Evolutionary conservation across 129 eudicot species (phyloP), one percentile per base, ranked within the genome.

Genomic region (Flaveria bidentis): DNA sequence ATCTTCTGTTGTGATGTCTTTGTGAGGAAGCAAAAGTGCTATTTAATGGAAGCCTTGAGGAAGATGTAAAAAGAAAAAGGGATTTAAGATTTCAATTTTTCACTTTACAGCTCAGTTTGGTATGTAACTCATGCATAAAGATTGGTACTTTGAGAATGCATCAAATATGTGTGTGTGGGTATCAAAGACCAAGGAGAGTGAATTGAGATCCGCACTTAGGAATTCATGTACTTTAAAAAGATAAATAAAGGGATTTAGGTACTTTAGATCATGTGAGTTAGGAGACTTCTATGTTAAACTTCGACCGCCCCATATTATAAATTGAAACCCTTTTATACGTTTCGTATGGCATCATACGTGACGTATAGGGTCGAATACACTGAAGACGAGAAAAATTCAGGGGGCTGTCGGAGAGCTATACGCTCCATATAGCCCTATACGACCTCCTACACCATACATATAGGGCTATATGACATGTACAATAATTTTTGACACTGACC

Each of bases 51-150:
- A 7, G 67, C 26, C 56, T 66, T 22, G 67, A 67, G 53, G 55
- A 26, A 71, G 6, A 25, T 9, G 16, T 2, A 72, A 72, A 78
- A 49, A 51, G 68, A 49, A 61, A 64, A 71, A 36, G 78, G 22
- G 58, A 62, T 49, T 79, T 39, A 15, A 22, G 78, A 79, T 72
- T 72, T 63, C 46, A 55, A 51, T 79, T 42, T 55, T 30, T 5
- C 14, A 72, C 82, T 79, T 79, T 79, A 79, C 78, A 72, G 73
- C 78, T 79, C 64, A 53, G 67, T 63, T 62, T 79, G 78, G 56
- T 77, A 53, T 25, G 8, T 6, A 13, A 44, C 42, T 28, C 45
- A 11, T 51, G 76, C 82, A 61, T 71, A 51, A 61, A 71, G 28
- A 70, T 22, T 60, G 4, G 82, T 69, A 69, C 76, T 58, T 68